Conservation (phyloP, 495 filamentous ascomycete genomes). For the Chlorociboria aeruginascens region DNA sequence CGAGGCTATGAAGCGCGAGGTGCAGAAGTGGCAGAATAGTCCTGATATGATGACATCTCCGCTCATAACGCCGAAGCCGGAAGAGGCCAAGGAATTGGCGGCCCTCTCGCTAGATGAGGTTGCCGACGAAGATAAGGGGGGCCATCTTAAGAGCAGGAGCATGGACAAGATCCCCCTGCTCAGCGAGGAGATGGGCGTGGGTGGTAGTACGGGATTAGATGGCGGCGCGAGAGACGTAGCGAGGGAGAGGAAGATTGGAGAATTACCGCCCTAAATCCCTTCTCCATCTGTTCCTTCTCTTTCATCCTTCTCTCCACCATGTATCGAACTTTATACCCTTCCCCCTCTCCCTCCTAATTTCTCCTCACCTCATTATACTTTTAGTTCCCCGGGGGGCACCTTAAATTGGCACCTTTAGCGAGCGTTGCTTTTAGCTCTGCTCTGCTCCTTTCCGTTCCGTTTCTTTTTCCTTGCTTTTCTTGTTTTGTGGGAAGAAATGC, state of each 20-base stretch:
- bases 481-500: too few relatives aligned
- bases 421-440: too few relatives aligned
- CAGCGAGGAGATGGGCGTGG: slow-evolving; percentile 30
- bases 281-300: background rate
- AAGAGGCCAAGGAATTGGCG: slow-evolving; percentile 12
- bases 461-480: too few relatives aligned
- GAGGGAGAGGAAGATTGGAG: slow-evolving; percentile 29
- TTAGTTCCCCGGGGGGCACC: too few relatives aligned
- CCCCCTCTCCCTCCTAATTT: too few relatives aligned
- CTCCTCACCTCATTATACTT: too few relatives aligned
- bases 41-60: slow-evolving; percentile 34
- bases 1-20: slow-evolving; percentile 79
- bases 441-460: too few relatives aligned
- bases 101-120: background rate
- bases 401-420: too few relatives aligned
- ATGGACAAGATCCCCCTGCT: slow-evolving; percentile 45
- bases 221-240: slow-evolving; percentile 27
- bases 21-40: slow-evolving; percentile 71
- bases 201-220: slow-evolving; percentile 30
- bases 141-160: slow-evolving; percentile 18
- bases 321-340: background rate
- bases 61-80: slow-evolving; percentile 24
- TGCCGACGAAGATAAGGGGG: background rate
- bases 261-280: slow-evolving; percentile 13
- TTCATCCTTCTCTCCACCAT: too few relatives aligned